Evolutionary conservation across 306 rosid genomes (phyloP).

Genomic region (Quercus gilva): DNA sequence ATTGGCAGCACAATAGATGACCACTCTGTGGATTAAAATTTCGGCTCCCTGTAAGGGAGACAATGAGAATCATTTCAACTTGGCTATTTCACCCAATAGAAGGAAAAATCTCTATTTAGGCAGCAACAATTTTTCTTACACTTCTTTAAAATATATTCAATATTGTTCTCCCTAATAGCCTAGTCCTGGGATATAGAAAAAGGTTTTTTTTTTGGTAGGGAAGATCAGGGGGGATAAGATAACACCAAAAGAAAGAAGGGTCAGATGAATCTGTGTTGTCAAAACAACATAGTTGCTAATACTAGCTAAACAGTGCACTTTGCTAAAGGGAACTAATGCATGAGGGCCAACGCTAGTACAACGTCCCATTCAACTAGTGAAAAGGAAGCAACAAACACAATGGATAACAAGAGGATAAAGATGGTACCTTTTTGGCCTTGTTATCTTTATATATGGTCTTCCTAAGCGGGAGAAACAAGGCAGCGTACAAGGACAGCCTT

Average conservation of each 20-base stretch:
- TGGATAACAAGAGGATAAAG: slow-evolving; percentile 8
- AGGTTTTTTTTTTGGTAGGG: not conserved
- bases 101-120: not conserved
- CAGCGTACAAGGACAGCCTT: slow-evolving; percentile 69
- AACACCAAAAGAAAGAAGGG: not conserved
- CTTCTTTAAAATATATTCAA: not conserved
- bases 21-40: not conserved
- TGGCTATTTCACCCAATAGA: not conserved
- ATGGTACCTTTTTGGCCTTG: slow-evolving; percentile 64
- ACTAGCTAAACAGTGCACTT: not conserved
- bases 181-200: not conserved
- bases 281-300: not conserved
- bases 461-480: slow-evolving; percentile 77
- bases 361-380: not conserved
- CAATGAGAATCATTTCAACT: not conserved
- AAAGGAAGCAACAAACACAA: slow-evolving; percentile 10
- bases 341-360: slow-evolving; percentile 8
- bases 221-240: not conserved
- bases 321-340: slow-evolving; percentile 5
- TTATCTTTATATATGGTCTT: slow-evolving; percentile 54
- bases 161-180: not conserved
- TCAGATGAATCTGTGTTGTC: not conserved
- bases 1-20: not conserved
- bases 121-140: not conserved
- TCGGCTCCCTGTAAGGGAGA: not conserved